Percentiles rank a stretch among this genome's conserved stretches.
Evolutionary conservation across 768 basidiomycete genomes (phyloP).

Genomic region (Lentinula guzmanii): DNA sequence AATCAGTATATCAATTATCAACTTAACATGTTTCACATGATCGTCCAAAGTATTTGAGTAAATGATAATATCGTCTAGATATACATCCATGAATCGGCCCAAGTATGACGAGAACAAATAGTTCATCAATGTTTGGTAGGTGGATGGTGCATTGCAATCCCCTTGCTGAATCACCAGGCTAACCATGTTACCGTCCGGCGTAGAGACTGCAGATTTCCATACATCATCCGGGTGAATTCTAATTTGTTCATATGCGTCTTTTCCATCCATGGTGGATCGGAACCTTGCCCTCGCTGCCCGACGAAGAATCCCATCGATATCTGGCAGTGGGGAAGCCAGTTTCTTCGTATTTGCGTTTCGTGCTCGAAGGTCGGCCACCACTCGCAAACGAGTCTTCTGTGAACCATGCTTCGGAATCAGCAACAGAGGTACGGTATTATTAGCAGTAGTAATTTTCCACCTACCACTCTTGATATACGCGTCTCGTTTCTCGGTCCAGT

Average conservation of each 20-base stretch:
- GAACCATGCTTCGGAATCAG: conserved; percentile 19
- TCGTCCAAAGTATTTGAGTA: conserved; percentile 25
- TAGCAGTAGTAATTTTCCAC: conserved; percentile 15
- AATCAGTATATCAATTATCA: conserved; percentile 21
- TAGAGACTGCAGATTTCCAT: conserved; percentile 15
- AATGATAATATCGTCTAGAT: conserved; percentile 31
- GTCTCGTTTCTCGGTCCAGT: conserved; percentile 18
- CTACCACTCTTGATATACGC: conserved; percentile 17
- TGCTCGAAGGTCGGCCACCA: conserved; percentile 27
- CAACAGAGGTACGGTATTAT: conserved; percentile 12
- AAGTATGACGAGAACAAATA: conserved; percentile 19
- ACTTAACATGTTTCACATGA: conserved; percentile 18
- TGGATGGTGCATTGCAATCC: conserved; percentile 23
- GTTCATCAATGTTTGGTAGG: conserved; percentile 30
- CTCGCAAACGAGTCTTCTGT: conserved; percentile 20
- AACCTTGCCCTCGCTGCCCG: conserved; percentile 22
- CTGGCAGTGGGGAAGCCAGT: conserved; percentile 31
- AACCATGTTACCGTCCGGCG: conserved; percentile 24
- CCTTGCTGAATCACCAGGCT: conserved; percentile 24
- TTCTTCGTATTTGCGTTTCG: conserved; percentile 32
- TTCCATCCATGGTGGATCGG: conserved; percentile 28
- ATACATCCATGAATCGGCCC: conserved; percentile 26
- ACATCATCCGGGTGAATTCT: conserved; percentile 20
- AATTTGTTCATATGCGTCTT: conserved; percentile 37
- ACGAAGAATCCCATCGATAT: conserved; percentile 30